phyloP scores from a whole-genome alignment of 2,329 filamentous ascomycete species.

The Berkeleyomyces basicola region DNA sequence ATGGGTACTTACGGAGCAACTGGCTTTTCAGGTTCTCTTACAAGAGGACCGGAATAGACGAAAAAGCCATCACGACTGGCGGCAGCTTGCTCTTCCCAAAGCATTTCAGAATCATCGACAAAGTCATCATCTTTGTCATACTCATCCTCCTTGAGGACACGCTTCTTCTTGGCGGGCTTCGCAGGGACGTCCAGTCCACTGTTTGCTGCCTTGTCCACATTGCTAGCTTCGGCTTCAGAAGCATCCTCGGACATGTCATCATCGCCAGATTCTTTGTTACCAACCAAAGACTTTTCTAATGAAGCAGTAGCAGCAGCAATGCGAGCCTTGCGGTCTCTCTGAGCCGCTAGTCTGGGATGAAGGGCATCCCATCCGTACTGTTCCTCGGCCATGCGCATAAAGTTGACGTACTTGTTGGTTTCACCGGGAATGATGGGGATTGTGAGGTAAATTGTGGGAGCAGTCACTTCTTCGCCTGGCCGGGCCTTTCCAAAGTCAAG shows the following conservation, averaged over 20 bases:
- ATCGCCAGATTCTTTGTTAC: slow-evolving; percentile 17
- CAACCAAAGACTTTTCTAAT: slow-evolving; percentile 57
- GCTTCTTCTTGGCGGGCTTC: slow-evolving; percentile 58
- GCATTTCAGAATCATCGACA: slow-evolving; percentile 81
- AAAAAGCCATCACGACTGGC: slow-evolving; percentile 95
- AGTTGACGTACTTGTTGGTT: slow-evolving; percentile 86
- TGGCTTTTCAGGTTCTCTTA: slow-evolving; percentile 71
- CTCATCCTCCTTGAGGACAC: slow-evolving; percentile 65
- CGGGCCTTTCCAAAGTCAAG: slow-evolving; percentile 44
- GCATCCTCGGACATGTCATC: slow-evolving; percentile 76
- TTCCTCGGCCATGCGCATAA: slow-evolving; percentile 82
- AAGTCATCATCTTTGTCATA: slow-evolving; percentile 74
- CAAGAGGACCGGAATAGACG: slow-evolving; percentile 83
- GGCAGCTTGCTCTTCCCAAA: slow-evolving; percentile 91
- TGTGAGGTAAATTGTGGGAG: slow-evolving; percentile 68
- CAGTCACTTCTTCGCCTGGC: slow-evolving; percentile 40
- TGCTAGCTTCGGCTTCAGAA: slow-evolving; percentile 63
- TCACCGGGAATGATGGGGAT: slow-evolving; percentile 60
- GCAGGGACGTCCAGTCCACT: slow-evolving; percentile 26
- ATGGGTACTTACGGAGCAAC: slow-evolving; percentile 30
- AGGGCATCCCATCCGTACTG: slow-evolving; percentile 89
- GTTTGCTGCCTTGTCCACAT: slow-evolving; percentile 54
- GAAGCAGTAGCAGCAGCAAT: slow-evolving; percentile 81
- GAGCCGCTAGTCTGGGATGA: slow-evolving; percentile 77
- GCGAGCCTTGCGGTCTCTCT: slow-evolving; percentile 70